Evolutionary conservation across 176 grass and related monocot genomes (phyloP).

Genomic region (Oropetium thomaeum): DNA sequence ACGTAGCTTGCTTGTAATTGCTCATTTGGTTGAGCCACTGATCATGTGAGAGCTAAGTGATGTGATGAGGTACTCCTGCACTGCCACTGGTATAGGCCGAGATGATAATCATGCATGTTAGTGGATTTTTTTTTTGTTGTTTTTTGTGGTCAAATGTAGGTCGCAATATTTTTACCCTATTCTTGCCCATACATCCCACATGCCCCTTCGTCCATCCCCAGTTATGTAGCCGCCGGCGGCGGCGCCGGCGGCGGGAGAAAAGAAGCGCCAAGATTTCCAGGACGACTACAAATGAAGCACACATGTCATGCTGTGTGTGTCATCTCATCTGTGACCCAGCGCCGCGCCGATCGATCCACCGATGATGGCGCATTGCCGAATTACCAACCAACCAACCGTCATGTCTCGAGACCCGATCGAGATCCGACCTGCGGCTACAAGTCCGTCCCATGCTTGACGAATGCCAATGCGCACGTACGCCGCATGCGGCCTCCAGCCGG

Average conservation of each 20-base stretch:
- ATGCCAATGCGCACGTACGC: too few species aligned
- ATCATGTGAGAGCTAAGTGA: too few species aligned
- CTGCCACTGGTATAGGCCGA: too few species aligned
- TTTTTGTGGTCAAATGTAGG: too few species aligned
- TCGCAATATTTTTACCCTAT: too few species aligned
- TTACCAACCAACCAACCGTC: not conserved
- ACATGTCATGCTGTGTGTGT: not conserved
- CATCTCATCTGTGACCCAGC: not conserved
- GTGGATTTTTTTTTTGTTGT: too few species aligned
- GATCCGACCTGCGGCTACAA: not conserved
- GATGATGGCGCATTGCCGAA: not conserved
- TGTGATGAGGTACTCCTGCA: too few species aligned
- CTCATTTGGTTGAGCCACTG: not conserved
- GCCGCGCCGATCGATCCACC: not conserved
- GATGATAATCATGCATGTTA: too few species aligned
- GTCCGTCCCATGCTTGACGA: not conserved
- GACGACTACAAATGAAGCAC: not conserved
- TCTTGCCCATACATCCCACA: too few species aligned
- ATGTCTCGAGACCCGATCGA: not conserved
- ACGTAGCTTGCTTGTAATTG: not conserved
- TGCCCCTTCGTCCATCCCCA: not conserved
- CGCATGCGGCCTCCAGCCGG: not conserved
- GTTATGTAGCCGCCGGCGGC: not conserved
- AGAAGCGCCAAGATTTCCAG: not conserved
- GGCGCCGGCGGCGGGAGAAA: not conserved